Base-by-base conservation (phyloP, 1,284 basidiomycete species). In the Hypsizygus ulmarius region DNA sequence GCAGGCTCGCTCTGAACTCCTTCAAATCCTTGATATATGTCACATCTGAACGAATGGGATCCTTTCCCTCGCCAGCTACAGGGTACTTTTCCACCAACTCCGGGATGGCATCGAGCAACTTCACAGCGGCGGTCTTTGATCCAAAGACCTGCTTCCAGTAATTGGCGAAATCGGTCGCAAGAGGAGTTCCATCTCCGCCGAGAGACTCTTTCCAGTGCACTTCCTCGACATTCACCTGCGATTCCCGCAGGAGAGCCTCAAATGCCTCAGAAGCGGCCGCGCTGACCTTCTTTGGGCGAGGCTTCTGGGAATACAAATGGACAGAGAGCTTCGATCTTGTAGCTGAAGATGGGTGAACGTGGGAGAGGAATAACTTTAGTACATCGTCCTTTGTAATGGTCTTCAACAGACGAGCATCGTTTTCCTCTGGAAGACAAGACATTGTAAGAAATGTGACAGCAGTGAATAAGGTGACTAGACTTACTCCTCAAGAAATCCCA, bases 251-350 rank as follows among this genome's bases (percentile, higher is more conserved):
- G 9, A 75, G 66, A 19, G 60, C 64, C 52, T 82, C 74, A 55
- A 93, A 86, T 3, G 79, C 83, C 51, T 81, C 73, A 28, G 82
- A 78, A 3, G 89, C 87, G 2, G 75, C 73, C 3, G 70, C 59
- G 61, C 86, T 89, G 63, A 94, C 81, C 54, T 79, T 82, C 56
- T 73, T 74, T 3, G 74, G 66, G 6, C 68, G 73, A 3, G 78
- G 72, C 60, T 81, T 86, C 59, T 84, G 82, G 3, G 92, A 91
- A 40, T 74, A 70, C 64, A 92, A 71, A 59, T 97, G 93, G 12
- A 93, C 71, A 0, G 93, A 91, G 21, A 96, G 67, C 66, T 96
- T 96, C 30, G 84, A 74, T 35, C 92, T 81, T 2, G 72, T 75
- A 25, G 73, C 55, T 0, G 89, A 90, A 0, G 77, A 78, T 1